Percentiles rank a stretch among this genome's conserved stretches.
phyloP scores from a whole-genome alignment of 371 early-diverging fungal species.

The Blyttiomyces sp. region DNA sequence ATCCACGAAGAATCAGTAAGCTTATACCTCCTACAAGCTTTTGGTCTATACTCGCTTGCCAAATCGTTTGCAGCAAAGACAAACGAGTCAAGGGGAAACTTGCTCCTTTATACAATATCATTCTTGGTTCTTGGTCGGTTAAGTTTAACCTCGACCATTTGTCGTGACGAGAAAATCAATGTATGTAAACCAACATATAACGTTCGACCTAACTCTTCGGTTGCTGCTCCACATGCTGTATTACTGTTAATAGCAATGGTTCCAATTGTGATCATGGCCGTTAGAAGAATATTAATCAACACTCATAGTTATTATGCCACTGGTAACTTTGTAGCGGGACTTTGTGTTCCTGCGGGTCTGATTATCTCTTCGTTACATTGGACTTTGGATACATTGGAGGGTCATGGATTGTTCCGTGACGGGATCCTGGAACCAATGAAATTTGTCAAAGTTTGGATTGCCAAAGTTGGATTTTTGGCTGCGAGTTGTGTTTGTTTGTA shows the following conservation, averaged over 20 bases:
- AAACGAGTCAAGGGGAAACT: conserved; percentile 7
- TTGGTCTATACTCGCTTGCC: conserved; percentile 47
- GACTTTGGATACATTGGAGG: conserved; percentile 56
- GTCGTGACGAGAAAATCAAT: conserved; percentile 84
- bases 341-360: conserved; percentile 46
- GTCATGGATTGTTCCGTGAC: conserved; percentile 20
- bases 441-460: conserved; percentile 29
- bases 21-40: conserved; percentile 59
- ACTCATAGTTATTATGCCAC: conserved; percentile 26
- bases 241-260: conserved; percentile 20
- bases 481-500: conserved; percentile 13
- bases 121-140: conserved; percentile 59
- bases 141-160: conserved; percentile 60
- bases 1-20: conserved; percentile 80
- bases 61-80: conserved; percentile 17
- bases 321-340: conserved; percentile 9
- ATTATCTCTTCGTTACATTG: conserved; percentile 58
- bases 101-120: conserved; percentile 18
- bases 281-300: conserved; percentile 7
- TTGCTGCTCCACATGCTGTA: conserved; percentile 26
- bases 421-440: conserved; percentile 7
- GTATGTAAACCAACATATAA: conserved; percentile 72
- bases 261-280: conserved; percentile 10
- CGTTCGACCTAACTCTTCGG: conserved; percentile 33
- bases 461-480: conserved; percentile 23